Conservation (phyloP, 495 filamentous ascomycete species). For the Parmelia sp. region DNA sequence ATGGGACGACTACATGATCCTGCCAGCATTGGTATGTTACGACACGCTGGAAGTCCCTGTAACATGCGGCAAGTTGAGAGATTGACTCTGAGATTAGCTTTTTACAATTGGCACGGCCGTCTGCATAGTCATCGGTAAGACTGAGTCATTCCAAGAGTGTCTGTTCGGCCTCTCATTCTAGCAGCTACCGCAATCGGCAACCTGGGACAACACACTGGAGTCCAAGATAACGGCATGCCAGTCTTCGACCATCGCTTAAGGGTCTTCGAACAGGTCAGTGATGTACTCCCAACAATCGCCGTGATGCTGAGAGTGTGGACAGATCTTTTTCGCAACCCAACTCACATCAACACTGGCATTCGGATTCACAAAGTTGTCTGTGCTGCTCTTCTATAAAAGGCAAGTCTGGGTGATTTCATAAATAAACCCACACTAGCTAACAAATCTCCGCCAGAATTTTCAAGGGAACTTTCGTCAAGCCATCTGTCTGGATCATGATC, state of each 20-base stretch:
- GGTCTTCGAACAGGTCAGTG: slow-evolving; percentile 3
- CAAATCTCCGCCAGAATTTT: background rate
- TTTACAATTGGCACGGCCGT: slow-evolving; percentile 1
- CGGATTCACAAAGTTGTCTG: slow-evolving; percentile 6
- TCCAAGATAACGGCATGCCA: background rate
- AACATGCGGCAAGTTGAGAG: background rate
- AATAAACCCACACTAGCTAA: background rate
- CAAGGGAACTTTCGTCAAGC: background rate
- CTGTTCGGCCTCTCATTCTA: background rate
- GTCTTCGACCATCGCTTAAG: background rate
- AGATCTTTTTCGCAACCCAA: slow-evolving; percentile 4
- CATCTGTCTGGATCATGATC: background rate
- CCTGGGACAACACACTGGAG: background rate
- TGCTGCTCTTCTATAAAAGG: slow-evolving; percentile 12
- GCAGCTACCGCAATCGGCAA: background rate
- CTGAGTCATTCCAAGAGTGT: too few relatives aligned
- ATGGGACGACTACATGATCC: slow-evolving; percentile 16
- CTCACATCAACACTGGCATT: slow-evolving; percentile 1
- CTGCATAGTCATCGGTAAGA: slow-evolving; percentile 8
- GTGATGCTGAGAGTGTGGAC: background rate
- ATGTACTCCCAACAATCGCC: background rate
- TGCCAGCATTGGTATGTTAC: slow-evolving; percentile 11
- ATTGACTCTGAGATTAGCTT: background rate
- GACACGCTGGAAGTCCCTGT: background rate
- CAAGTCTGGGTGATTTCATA: background rate